Base-by-base conservation (phyloP, 2,329 filamentous ascomycete genomes). In the Fusarium falciforme region DNA sequence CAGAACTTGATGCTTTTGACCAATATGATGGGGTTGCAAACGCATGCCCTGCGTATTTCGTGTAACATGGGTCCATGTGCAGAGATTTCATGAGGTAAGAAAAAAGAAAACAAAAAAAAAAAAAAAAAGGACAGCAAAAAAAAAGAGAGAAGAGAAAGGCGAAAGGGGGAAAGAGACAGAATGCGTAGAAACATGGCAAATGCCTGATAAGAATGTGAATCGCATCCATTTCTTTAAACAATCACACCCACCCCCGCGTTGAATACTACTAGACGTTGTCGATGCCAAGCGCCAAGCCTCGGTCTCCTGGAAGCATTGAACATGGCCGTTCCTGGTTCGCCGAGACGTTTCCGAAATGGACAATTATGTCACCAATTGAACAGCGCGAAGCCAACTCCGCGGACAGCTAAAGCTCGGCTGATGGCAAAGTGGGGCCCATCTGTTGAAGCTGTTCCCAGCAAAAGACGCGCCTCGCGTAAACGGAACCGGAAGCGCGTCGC, bases 261-360 rank as follows among this genome's bases (percentile, higher is more conserved):
- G 22, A 44, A 47, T 33, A 10, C 25, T 31, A 42, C 25, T 20
- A 4, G 29, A 49, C 40, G 59, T 49, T 49, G 59, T 61, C 40
- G 25, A 25, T 61, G 59, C 59, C 59, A 49, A 61, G 59, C 11
- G 60, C 60, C 60, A 62, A 62, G 60, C 42, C 44, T 27, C 22
- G 6, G n/a, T 38, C 29, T 47, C 27, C 58, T 33, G 38, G 38
- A 47, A 42, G 20, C 54, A 5, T 35, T 44, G 10, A 35, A 36
- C 44, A 62, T 57, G 44, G 58, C 47, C 10, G 42, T 35, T 36
- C 31, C 42, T 66, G 55, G 55, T 66, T 66, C 57, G 63, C 10
- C 22, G 25, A 61, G 25, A 33, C 27, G 36, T 38, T 42, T 59
- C 35, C 55, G 27, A 60, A 31, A 27, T 29, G 27, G 38, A 47